A percentile compares a stretch with the other conserved stretches of the same genome.
Evolutionary conservation across 768 basidiomycete species (phyloP).

Genomic region (Strobilomyces dryophilus): DNA sequence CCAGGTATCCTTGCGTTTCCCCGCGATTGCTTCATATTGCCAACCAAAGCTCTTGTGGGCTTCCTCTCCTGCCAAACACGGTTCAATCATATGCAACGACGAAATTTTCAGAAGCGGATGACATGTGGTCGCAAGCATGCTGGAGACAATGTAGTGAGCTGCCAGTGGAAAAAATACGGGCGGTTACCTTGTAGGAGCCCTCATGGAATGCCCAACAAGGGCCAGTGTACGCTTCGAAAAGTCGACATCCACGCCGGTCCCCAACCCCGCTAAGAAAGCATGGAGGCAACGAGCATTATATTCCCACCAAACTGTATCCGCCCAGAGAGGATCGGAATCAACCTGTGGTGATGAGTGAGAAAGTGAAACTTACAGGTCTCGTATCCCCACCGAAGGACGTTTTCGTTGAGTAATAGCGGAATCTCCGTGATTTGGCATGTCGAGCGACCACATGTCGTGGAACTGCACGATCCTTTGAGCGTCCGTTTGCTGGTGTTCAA

Average conservation of each 20-base stretch:
- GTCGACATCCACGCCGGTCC: slow-evolving; percentile 6
- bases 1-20: slow-evolving; percentile 1
- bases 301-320: slow-evolving; percentile 4
- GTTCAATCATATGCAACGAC: slow-evolving; percentile 8
- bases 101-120: slow-evolving; percentile 3
- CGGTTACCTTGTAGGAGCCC: not conserved
- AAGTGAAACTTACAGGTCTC: not conserved
- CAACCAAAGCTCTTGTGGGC: not conserved
- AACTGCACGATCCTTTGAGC: not conserved
- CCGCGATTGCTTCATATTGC: not conserved
- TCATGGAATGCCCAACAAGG: slow-evolving; percentile 1
- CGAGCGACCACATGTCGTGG: slow-evolving; percentile 10
- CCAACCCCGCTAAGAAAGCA: slow-evolving; percentile 3
- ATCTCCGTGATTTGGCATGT: slow-evolving; percentile 10
- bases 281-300: slow-evolving; percentile 2
- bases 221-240: slow-evolving; percentile 4
- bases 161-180: too few species aligned
- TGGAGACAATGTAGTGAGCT: not conserved
- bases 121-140: not conserved
- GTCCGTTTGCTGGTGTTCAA: not conserved
- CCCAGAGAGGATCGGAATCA: not conserved
- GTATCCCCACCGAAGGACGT: not conserved
- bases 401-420: slow-evolving; percentile 10
- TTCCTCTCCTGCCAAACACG: not conserved
- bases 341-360: not conserved